Conservation (phyloP, 176 grass and related monocot species). For the Coix lacrymajobi region DNA sequence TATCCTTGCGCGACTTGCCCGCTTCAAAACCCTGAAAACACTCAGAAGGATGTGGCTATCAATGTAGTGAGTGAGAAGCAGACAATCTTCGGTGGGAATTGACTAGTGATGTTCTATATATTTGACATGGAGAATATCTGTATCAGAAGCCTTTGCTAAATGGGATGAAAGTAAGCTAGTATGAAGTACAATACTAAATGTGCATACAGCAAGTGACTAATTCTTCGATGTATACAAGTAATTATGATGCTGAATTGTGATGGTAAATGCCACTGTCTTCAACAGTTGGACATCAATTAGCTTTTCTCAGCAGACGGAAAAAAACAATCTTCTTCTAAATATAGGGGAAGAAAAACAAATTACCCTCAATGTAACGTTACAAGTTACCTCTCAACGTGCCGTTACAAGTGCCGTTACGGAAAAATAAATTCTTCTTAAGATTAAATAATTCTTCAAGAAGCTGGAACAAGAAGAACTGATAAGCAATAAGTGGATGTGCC, state of each 20-base stretch:
- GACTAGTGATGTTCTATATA: background rate
- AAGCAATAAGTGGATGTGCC: background rate
- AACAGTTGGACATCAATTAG: background rate
- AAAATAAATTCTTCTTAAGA: background rate
- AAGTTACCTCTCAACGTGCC: background rate
- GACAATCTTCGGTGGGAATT: background rate
- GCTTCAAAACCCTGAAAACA: constrained; percentile 48
- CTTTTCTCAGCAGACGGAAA: background rate
- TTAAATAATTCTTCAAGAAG: background rate
- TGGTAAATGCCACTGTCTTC: constrained; percentile 5
- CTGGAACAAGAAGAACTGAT: background rate
- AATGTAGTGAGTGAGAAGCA: constrained; percentile 28
- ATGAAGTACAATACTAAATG: background rate
- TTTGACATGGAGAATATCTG: background rate
- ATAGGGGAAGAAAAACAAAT: background rate
- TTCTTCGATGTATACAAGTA: constrained; percentile 36
- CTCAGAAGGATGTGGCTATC: constrained; percentile 32
- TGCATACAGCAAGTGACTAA: constrained; percentile 36
- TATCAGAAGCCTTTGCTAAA: constrained; percentile 1
- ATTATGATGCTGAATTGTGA: constrained; percentile 32
- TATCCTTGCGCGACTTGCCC: constrained; percentile 49
- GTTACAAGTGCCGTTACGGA: too few relatives aligned
- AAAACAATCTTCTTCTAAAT: background rate
- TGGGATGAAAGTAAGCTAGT: background rate
- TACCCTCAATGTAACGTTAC: too few relatives aligned